These are phyloP conservation scores for Candida andamanensis DNA, from an alignment of 805 yeast species.

Conservation along the genomic window DNA sequence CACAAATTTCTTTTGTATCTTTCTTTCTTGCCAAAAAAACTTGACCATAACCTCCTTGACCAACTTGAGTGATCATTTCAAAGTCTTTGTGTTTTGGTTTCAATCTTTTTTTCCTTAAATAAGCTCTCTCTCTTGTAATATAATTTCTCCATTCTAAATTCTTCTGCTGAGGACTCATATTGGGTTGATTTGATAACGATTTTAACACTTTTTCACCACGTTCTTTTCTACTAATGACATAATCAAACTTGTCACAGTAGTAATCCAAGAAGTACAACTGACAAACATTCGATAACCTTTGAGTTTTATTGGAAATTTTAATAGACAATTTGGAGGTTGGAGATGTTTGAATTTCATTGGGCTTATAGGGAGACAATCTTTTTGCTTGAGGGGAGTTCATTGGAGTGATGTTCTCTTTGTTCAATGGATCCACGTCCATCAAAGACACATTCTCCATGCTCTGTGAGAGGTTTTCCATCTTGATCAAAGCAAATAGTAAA, in stretches of 20 bases:
- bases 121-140: constrained; percentile 76
- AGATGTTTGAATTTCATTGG: constrained; percentile 4
- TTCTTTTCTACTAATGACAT: constrained; percentile 80
- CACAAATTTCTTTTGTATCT: constrained; percentile 93
- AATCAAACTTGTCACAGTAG: constrained; percentile 93
- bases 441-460: constrained; percentile 41
- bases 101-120: constrained; percentile 80
- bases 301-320: constrained; percentile 62
- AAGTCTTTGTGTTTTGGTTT: constrained; percentile 94
- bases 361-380: constrained; percentile 27
- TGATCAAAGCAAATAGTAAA: constrained; percentile 19
- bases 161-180: constrained; percentile 32
- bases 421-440: constrained; percentile 38
- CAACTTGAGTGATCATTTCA: constrained; percentile 95
- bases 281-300: constrained; percentile 82
- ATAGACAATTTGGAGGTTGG: constrained; percentile 12
- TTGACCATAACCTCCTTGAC: constrained; percentile 99
- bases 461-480: constrained; percentile 34
- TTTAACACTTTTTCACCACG: constrained; percentile 67
- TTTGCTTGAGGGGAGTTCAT: constrained; percentile 9
- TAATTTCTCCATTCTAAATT: constrained; percentile 67
- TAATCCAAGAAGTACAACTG: constrained; percentile 92
- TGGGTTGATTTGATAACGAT: constrained; percentile 49
- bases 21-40: constrained; percentile 93
- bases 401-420: constrained; percentile 36